Evolutionary conservation across 2,329 filamentous ascomycete species (phyloP).

Genomic region (Lasiodiplodia gonubiensis): DNA sequence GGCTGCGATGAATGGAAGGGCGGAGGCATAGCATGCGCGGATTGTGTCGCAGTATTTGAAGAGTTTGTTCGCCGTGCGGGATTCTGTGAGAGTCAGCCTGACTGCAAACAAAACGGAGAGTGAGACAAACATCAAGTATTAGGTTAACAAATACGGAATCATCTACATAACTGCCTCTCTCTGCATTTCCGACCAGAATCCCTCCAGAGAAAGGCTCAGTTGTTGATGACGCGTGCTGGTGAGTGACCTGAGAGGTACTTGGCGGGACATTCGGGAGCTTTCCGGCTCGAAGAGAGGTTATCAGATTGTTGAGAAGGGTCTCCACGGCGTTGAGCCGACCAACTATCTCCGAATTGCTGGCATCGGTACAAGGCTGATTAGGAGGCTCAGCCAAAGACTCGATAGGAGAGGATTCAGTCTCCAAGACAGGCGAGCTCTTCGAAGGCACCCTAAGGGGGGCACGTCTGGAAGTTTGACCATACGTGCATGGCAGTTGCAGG

Average conservation of each 20-base stretch:
- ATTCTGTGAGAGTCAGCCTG: neutral
- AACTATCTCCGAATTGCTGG: neutral
- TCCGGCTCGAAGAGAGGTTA: neutral
- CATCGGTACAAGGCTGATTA: neutral
- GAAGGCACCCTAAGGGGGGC: neutral
- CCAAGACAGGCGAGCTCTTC: neutral
- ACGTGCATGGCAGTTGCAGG: neutral
- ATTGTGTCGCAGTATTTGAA: neutral
- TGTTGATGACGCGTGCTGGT: too few relatives aligned
- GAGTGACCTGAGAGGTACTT: too few relatives aligned
- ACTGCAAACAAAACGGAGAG: too few relatives aligned
- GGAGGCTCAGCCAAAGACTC: neutral
- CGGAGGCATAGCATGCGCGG: neutral
- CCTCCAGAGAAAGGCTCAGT: neutral
- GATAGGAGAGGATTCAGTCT: neutral
- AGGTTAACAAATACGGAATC: slow-evolving; percentile 11
- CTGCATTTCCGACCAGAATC: neutral
- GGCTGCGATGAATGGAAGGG: neutral
- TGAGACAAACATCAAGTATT: neutral
- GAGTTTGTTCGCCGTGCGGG: neutral
- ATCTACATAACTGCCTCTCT: slow-evolving; percentile 15
- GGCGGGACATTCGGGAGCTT: too few relatives aligned
- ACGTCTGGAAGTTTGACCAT: neutral
- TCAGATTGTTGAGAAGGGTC: neutral
- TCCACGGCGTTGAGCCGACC: neutral